phyloP scores from a whole-genome alignment of 2,329 filamentous ascomycete species.

The Dothideomycetidae sp. region DNA sequence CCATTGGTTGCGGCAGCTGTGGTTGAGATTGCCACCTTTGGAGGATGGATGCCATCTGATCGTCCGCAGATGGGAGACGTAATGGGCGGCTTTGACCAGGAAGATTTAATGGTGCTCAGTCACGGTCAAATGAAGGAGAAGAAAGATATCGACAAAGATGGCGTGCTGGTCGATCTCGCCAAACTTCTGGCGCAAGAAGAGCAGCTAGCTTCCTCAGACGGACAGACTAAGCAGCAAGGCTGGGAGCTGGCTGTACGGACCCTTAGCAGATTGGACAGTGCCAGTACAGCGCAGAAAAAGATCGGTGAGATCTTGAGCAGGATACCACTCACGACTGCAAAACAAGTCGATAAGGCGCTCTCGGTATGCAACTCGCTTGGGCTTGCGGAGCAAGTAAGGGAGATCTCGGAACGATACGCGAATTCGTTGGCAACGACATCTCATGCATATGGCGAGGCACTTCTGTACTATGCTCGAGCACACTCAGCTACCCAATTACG shows the following conservation, averaged over 20 bases:
- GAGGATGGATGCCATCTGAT: slow-evolving; percentile 59
- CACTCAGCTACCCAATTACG: slow-evolving; percentile 67
- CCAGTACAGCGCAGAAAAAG: slow-evolving; percentile 53
- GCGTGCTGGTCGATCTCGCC: slow-evolving; percentile 64
- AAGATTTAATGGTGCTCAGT: slow-evolving; percentile 74
- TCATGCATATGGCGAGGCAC: slow-evolving; percentile 67
- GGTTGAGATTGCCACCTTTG: slow-evolving; percentile 70
- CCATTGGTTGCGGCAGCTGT: slow-evolving; percentile 63
- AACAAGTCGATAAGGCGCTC: slow-evolving; percentile 70
- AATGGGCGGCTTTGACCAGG: slow-evolving; percentile 59
- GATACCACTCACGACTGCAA: slow-evolving; percentile 55
- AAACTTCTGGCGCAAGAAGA: slow-evolving; percentile 41
- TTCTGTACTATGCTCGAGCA: slow-evolving; percentile 83
- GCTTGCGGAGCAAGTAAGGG: slow-evolving; percentile 63
- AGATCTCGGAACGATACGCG: slow-evolving; percentile 76
- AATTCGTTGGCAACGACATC: slow-evolving; percentile 59
- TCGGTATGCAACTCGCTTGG: slow-evolving; percentile 62
- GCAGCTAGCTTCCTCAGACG: slow-evolving; percentile 23
- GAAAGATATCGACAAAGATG: slow-evolving; percentile 59
- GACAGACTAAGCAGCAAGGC: slow-evolving; percentile 38
- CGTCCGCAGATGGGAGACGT: slow-evolving; percentile 38
- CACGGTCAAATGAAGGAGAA: slow-evolving; percentile 50
- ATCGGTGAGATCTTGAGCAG: slow-evolving; percentile 60
- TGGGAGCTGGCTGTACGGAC: slow-evolving; percentile 85
- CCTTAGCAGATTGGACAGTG: slow-evolving; percentile 65